Base-by-base conservation (phyloP, 495 filamentous ascomycete species). In the Rhizodiscina lignyota region DNA sequence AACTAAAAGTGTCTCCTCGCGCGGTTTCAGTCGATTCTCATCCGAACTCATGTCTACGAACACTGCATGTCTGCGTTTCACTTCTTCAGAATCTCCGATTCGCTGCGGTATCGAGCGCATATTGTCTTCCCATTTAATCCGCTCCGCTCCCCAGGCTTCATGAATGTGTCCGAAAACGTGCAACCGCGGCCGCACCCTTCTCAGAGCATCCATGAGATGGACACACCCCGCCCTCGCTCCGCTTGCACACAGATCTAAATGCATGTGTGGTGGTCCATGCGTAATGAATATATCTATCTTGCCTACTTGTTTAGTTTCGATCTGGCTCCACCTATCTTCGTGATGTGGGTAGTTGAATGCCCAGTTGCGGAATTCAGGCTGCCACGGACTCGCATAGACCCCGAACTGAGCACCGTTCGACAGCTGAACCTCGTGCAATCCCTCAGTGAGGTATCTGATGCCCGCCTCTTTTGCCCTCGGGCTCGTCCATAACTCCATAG, bases 141-240 rank as follows among this genome's bases (percentile, higher is more conserved):
- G 44, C 36, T 63, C 61, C 2, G 68, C 76, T 12, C 79, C 80
- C 66, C 74, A 81, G 0, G 61, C 74, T 48, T 85, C 77, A 43
- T 81, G 77, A 20, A 83, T 78, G 48, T 83, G 77, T 4, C 78
- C 77, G 39, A 81, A 83, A 45, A 72, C 79, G 48, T 81, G 74
- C 41, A 83, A 42, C 4, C 50, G 54, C 1, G 76, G 78, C 31
- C 59, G 47, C 3, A 65, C 55, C 11, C 56, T 58, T 3, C 63
- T 62, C n/a, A 77, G 47, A 11, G 72, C 70, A 0, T 49, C 52
- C 19, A 80, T 72, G 10, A 83, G 56, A 27, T 64, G 42, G 10
- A 55, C 50, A 40, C 72, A 80, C 0, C 76, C 77, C 15, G 62
- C 65, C 36, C 12, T 35, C 39, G 27, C 2, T 27, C 17, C 2